Percentiles rank a stretch among this genome's conserved stretches.
These are phyloP conservation scores for Tuctoria greenei DNA, from an alignment of 176 grass and related monocot genomes.

Conservation along the genomic window DNA sequence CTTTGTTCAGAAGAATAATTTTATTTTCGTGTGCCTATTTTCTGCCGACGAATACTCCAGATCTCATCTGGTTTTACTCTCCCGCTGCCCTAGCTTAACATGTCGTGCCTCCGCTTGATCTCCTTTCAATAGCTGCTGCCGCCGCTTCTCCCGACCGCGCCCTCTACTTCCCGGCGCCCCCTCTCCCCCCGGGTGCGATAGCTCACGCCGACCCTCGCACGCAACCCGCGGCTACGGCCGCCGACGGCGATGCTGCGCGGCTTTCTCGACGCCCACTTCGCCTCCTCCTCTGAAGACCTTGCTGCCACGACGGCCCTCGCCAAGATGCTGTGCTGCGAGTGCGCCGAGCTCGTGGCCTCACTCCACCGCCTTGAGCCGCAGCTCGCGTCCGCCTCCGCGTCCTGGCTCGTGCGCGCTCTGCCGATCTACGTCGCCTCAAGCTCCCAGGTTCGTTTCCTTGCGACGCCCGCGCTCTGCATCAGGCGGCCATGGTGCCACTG, in stretches of 20 bases:
- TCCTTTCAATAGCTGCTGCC: too few relatives aligned
- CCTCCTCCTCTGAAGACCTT: conserved; percentile 40
- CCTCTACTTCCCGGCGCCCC: too few relatives aligned
- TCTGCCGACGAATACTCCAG: too few relatives aligned
- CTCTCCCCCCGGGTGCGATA: too few relatives aligned
- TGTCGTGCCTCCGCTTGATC: too few relatives aligned
- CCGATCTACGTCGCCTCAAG: conserved; percentile 23
- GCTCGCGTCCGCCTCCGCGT: conserved; percentile 31
- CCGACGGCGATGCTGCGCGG: conserved; percentile 31
- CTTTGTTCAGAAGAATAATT: too few relatives aligned
- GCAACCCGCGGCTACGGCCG: conserved; percentile 1
- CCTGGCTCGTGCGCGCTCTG: conserved; percentile 57
- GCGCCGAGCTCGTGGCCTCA: conserved; percentile 47
- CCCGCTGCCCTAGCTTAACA: too few relatives aligned
- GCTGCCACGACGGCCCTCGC: conserved; percentile 42
- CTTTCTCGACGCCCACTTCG: conserved; percentile 57
- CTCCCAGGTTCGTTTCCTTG: conserved; percentile 30
- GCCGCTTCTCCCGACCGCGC: too few relatives aligned
- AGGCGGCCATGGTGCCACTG: too few relatives aligned
- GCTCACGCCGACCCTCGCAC: too few relatives aligned
- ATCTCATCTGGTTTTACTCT: too few relatives aligned
- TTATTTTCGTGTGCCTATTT: too few relatives aligned
- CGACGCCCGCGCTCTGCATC: conserved; percentile 38
- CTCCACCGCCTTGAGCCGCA: conserved; percentile 42
- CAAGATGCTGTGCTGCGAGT: conserved; percentile 53